Evolutionary conservation across 352 stramenopile genomes (phyloP), one percentile per base, ranked within the genome.

Genomic region (Pythium biforme): DNA sequence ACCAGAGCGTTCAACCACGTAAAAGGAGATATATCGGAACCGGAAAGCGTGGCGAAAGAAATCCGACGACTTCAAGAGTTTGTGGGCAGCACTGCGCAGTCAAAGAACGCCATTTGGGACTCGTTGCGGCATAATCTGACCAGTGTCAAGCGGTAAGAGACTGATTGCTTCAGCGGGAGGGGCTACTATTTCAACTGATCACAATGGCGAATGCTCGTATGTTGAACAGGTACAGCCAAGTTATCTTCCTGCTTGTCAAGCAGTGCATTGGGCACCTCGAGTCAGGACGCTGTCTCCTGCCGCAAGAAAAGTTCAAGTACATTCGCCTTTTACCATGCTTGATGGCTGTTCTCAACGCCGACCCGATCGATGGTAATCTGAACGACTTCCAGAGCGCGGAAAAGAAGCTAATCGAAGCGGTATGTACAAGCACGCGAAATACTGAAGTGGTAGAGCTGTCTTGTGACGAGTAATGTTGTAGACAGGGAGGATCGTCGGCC

Each of bases 31-130:
- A 53, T 89, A 3, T 62, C 56, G 1, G 71, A 84, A 22, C 58
- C 68, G 0, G 75, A 86, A 17, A 55, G 55, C 14, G 54, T 86
- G 17, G 73, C 77, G n/a, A 83, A 76, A 27, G 76, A 88, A 40
- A 83, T 90, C 50, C 63, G 75, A 26, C 55, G 74, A 17, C 49
- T 92, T 4, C 83, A 92, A 62, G 76, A 89, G 34, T 89, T 90
- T 37, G 71, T 89, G 33, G 76, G 77, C 0, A 74, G 68, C 56
- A 79, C 79, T 1, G 72, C 67, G 19, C 75, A 88, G 52, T 60
- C 78, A 0, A 88, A 89, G 64, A 79, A 68, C 20, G 72, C 76
- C 1, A 81, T 90, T 20, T 88, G 75, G 76, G 78, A 88, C 23
- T 79, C 78, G 2, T 51, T 90, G 3, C 66, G 69, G 0, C 69